phyloP scores from a whole-genome alignment of 345 rosid species.

The Kandelia obovata region DNA sequence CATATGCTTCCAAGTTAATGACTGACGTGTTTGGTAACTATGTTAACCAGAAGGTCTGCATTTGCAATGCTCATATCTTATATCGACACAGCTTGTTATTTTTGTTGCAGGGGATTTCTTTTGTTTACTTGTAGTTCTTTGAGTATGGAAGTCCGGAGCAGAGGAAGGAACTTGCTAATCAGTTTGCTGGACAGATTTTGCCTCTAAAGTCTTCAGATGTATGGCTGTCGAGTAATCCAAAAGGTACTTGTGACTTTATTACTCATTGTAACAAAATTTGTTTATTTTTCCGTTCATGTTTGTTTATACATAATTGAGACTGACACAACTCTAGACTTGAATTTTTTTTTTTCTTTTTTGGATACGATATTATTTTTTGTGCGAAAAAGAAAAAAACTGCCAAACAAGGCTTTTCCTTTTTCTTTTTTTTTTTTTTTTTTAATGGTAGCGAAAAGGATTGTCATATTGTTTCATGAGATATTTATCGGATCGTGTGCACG shows the following conservation, averaged over 20 bases:
- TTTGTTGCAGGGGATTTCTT: slow-evolving; percentile 6
- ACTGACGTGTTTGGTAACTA: slow-evolving; percentile 98
- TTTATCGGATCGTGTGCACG: too few species aligned
- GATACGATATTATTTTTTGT: too few species aligned
- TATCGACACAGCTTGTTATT: background rate
- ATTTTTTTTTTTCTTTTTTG: too few species aligned
- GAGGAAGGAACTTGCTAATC: slow-evolving; percentile 84
- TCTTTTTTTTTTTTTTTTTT: too few species aligned
- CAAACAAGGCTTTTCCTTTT: too few species aligned
- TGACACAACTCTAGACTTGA: too few species aligned
- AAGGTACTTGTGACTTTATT: slow-evolving; percentile 46
- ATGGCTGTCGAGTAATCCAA: slow-evolving; percentile 98
- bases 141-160: slow-evolving; percentile 86
- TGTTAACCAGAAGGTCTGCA: slow-evolving; percentile 87
- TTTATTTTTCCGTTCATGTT: background rate
- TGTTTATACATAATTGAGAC: too few species aligned
- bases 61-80: background rate
- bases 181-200: slow-evolving; percentile 82
- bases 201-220: slow-evolving; percentile 95
- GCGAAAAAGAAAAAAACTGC: too few species aligned
- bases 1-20: slow-evolving; percentile 83
- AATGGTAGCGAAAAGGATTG: too few species aligned
- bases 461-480: too few species aligned
- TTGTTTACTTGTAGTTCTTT: slow-evolving; percentile 56
- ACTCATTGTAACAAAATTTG: background rate